Evolutionary conservation across 2,329 filamentous ascomycete genomes (phyloP).

Genomic region (Sphaerulina musiva): DNA sequence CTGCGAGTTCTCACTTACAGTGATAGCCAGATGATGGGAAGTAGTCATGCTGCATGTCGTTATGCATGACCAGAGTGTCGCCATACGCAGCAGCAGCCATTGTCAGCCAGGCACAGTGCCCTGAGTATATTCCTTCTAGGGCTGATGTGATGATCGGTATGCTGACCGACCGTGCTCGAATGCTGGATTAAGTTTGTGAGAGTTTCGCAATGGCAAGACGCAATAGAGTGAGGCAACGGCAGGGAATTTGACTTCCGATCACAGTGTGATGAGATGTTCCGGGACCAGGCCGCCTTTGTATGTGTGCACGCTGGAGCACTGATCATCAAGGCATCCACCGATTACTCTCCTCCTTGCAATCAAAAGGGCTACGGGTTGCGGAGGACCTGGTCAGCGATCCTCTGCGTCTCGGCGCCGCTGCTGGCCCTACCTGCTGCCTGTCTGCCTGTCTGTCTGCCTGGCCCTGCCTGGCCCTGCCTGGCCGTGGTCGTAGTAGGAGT

Average conservation of each 20-base stretch:
- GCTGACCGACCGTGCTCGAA: not conserved
- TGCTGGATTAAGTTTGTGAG: not conserved
- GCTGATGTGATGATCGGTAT: not conserved
- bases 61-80: slow-evolving; percentile 1
- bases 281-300: slow-evolving; percentile 5
- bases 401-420: not conserved
- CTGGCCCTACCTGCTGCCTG: too few species aligned
- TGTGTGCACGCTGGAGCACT: not conserved
- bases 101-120: not conserved
- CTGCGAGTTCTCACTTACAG: not conserved
- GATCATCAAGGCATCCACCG: not conserved
- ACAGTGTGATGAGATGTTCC: not conserved
- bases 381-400: slow-evolving; percentile 11
- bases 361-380: slow-evolving; percentile 7
- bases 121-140: not conserved
- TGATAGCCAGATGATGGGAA: slow-evolving; percentile 2
- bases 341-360: not conserved
- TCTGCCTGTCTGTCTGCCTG: too few species aligned
- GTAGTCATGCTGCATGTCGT: slow-evolving; percentile 4
- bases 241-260: not conserved
- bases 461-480: too few species aligned
- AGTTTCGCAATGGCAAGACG: not conserved
- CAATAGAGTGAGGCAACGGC: not conserved
- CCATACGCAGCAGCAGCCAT: slow-evolving; percentile 5
- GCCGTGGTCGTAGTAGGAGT: too few species aligned